These are phyloP conservation scores for Castanea sativa DNA, from an alignment of 306 rosid species.

Conservation along the genomic window DNA sequence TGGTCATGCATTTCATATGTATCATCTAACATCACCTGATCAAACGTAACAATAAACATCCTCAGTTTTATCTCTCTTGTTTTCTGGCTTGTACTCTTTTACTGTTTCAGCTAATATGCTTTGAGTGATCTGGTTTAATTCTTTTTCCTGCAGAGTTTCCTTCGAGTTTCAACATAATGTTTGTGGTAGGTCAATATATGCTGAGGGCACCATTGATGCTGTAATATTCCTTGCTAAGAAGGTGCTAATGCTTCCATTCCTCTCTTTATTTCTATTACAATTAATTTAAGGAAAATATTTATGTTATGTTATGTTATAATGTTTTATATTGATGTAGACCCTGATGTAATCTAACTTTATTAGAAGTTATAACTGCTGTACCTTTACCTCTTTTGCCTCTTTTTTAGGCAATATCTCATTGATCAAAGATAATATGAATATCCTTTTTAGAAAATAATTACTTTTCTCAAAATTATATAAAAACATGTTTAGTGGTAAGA, in stretches of 20 bases:
- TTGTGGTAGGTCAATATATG: conserved; percentile 94
- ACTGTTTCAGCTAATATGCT: background rate
- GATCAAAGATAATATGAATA: background rate
- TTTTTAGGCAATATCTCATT: background rate
- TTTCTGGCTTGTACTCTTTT: conserved; percentile 1
- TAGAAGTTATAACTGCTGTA: background rate
- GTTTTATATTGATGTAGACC: background rate
- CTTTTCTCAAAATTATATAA: background rate
- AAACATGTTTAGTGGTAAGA: background rate
- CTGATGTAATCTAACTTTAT: background rate
- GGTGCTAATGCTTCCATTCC: conserved; percentile 40
- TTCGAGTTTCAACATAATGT: conserved; percentile 97
- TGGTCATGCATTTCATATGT: conserved; percentile 91
- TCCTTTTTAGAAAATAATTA: background rate
- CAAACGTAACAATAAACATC: conserved; percentile 50
- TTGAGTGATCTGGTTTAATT: background rate
- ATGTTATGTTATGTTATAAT: background rate
- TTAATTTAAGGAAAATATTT: background rate
- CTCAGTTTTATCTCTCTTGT: background rate
- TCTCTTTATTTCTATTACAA: background rate
- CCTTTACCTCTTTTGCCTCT: background rate
- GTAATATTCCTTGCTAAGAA: conserved; percentile 79
- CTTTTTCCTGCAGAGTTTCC: conserved; percentile 59
- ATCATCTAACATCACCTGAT: conserved; percentile 83
- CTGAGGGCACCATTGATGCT: conserved; percentile 91